A percentile compares a stretch with the other conserved stretches of the same genome.
Conservation (phyloP, 768 basidiomycete genomes). For the Sporobolomyces roseus region DNA sequence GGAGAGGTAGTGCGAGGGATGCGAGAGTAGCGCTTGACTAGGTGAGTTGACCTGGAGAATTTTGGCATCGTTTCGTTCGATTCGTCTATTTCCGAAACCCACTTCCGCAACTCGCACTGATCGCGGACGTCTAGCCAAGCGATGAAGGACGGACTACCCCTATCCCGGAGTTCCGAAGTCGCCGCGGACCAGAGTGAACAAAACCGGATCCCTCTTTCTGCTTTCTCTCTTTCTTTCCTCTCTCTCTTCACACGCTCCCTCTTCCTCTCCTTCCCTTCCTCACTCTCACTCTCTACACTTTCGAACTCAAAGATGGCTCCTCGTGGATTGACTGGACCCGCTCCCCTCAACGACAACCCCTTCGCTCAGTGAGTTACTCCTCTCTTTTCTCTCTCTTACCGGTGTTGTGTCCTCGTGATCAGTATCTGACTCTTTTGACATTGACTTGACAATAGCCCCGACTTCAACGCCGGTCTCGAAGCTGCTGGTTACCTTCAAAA, state of each 20-base stretch:
- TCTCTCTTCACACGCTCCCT: not conserved
- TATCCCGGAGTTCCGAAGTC: no score
- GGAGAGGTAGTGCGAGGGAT: no score
- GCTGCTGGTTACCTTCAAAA: constrained; percentile 40
- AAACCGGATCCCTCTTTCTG: no score
- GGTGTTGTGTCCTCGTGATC: not conserved
- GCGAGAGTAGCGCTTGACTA: no score
- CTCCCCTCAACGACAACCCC: constrained; percentile 17
- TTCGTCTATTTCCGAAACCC: no score
- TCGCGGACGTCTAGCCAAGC: no score
- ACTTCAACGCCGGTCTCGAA: constrained; percentile 36
- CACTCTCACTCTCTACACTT: not conserved
- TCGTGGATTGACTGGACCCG: not conserved
- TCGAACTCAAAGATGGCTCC: constrained; percentile 2
- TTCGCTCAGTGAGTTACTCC: constrained; percentile 12
- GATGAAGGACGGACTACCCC: no score
- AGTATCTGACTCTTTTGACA: not conserved
- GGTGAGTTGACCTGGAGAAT: no score
- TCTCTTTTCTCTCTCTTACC: not conserved
- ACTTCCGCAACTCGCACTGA: no score
- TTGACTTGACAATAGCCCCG: constrained; percentile 23
- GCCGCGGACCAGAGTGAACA: no score
- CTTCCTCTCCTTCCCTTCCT: not conserved
- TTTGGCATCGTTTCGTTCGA: no score
- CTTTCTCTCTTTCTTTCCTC: not conserved